Evolutionary conservation across 345 rosid genomes (phyloP), one percentile per base, ranked within the genome.

Genomic region (Salix udensis): DNA sequence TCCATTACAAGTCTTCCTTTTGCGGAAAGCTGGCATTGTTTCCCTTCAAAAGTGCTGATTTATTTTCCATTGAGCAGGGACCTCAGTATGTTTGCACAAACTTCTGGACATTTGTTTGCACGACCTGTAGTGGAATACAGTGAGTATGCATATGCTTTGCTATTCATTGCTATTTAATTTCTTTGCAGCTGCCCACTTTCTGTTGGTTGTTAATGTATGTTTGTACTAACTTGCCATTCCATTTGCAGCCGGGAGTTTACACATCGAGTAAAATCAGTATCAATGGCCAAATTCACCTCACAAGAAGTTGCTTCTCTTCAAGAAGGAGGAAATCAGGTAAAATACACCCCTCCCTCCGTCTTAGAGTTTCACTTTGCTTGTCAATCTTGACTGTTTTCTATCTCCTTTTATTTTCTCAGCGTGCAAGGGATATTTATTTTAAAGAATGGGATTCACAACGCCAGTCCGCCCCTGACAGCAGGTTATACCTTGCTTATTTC

Each of bases 41-140:
- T 68, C 34, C 66, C 37, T 58, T 55, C 65, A 24, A 36, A 66
- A 24, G 19, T 77, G 65, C 76, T 82, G 76, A 40, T 72, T 79
- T 78, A 37, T 53, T 79, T 75, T 78, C 77, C 53, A 28, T 48
- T 77, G 30, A 77, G 76, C 92, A 95, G 99, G 98, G 99, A 74
- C 97, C 98, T 48, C 99, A 96, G 74, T 96, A 96, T 88, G 99
- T 94, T 77, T 96, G 98, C 89, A 91, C 86, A 79, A 90, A 88
- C 87, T 93, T 96, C 95, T 92, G 94, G 94, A 92, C 97, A 65
- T 94, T 96, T 65, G 89, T 96, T 74, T 96, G 99, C 90, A 96
- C 97, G 26, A 91, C 86, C 58, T 96, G 99, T 84, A 88, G 99
- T 88, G 99, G 99, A 79, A 90, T 96, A 82, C 99, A 96, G 98